Evolutionary conservation across 768 basidiomycete species (phyloP).

Genomic region (Mycena galopus): DNA sequence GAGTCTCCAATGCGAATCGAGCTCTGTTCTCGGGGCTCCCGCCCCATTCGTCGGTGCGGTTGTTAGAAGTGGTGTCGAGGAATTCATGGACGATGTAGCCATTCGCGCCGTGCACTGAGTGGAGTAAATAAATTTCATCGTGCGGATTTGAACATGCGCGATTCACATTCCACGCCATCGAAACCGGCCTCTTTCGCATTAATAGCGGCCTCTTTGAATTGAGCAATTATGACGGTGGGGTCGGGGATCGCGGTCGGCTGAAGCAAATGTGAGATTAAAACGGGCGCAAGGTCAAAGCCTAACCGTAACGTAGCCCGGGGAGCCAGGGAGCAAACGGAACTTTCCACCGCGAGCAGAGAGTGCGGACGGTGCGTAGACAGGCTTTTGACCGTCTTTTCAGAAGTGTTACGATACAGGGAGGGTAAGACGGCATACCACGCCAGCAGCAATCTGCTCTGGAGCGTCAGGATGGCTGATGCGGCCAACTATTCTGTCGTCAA

Average conservation of each 20-base stretch:
- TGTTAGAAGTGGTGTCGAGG: constrained; percentile 48
- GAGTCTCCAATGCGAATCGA: constrained; percentile 52
- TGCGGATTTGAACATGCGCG: not conserved
- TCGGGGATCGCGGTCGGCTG: constrained; percentile 47
- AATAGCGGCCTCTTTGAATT: constrained; percentile 49
- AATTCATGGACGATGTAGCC: constrained; percentile 53
- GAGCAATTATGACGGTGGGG: constrained; percentile 44
- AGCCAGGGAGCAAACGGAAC: constrained; percentile 43
- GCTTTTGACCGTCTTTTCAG: constrained; percentile 34
- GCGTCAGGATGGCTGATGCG: constrained; percentile 23
- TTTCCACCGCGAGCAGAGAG: constrained; percentile 41
- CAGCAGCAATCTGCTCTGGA: constrained; percentile 53
- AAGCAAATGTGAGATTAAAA: not conserved
- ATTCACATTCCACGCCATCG: constrained; percentile 24
- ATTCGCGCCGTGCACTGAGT: constrained; percentile 41
- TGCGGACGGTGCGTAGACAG: constrained; percentile 57
- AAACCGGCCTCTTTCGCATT: constrained; percentile 45
- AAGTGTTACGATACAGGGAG: not conserved
- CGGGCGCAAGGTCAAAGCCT: not conserved
- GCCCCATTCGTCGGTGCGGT: constrained; percentile 56
- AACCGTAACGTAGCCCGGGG: constrained; percentile 44
- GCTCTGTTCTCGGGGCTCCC: constrained; percentile 57
- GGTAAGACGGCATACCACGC: constrained; percentile 46
- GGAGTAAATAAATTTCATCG: not conserved
- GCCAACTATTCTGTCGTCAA: constrained; percentile 4